Percentiles rank a stretch among this genome's conserved stretches.
Evolutionary conservation across 805 yeast genomes (phyloP).

Genomic region (Teunomyces kruisii): DNA sequence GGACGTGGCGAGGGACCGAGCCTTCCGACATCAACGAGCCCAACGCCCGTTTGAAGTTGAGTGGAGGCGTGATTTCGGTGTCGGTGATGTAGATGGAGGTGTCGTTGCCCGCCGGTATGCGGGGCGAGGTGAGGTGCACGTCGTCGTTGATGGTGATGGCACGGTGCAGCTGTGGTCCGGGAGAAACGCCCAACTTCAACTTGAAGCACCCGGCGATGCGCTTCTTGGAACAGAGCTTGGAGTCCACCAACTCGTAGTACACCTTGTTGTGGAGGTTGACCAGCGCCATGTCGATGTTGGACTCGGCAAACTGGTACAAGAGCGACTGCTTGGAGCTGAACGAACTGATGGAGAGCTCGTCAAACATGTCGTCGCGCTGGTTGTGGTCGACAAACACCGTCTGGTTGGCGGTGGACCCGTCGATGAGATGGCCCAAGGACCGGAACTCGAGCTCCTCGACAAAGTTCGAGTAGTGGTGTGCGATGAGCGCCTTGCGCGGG

Average conservation of each 20-base stretch:
- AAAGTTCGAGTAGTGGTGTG: conserved; percentile 53
- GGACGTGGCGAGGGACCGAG: conserved; percentile 23
- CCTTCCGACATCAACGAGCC: conserved; percentile 45
- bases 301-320: conserved; percentile 65
- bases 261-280: not conserved
- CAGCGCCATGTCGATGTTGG: conserved; percentile 32
- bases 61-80: conserved; percentile 62
- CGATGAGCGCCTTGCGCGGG: conserved; percentile 37
- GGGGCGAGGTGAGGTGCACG: conserved; percentile 42
- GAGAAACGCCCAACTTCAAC: conserved; percentile 32
- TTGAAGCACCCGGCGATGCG: conserved; percentile 59
- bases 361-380: conserved; percentile 32
- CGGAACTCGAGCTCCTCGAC: conserved; percentile 71
- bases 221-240: conserved; percentile 58
- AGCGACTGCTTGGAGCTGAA: conserved; percentile 37
- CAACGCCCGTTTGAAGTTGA: conserved; percentile 60
- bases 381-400: conserved; percentile 58
- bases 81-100: conserved; percentile 66
- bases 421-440: conserved; percentile 54
- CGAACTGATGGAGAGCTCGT: conserved; percentile 16
- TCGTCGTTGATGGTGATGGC: conserved; percentile 53
- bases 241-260: conserved; percentile 38
- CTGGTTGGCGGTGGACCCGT: conserved; percentile 49
- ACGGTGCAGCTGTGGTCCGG: not conserved
- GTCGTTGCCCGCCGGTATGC: conserved; percentile 52